Percentiles rank a stretch among this genome's conserved stretches.
Conservation (phyloP, 805 yeast species). For the Kuraishia hungarica region DNA sequence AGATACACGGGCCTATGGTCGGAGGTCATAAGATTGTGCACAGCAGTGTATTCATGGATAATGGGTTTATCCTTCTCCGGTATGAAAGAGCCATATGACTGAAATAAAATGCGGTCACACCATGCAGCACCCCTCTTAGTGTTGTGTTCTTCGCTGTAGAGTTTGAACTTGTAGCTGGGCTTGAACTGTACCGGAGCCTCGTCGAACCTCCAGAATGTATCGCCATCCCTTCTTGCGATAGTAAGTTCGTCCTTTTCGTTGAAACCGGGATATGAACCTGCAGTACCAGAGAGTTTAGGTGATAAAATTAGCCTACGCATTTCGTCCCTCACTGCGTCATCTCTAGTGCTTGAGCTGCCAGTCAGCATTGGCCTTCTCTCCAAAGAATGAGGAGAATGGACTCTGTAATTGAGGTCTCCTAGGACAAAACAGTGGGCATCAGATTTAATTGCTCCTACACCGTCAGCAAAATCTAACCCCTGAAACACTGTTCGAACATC, state of each 20-base stretch:
- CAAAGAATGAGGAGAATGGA: conserved; percentile 19
- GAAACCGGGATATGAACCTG: conserved; percentile 10
- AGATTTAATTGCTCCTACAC: conserved; percentile 42
- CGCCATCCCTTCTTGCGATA: conserved; percentile 28
- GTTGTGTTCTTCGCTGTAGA: conserved; percentile 39
- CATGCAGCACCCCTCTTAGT: conserved; percentile 69
- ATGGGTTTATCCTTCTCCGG: conserved; percentile 6
- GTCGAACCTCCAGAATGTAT: conserved; percentile 50
- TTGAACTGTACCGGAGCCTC: conserved; percentile 59
- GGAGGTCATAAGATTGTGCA: conserved; percentile 41
- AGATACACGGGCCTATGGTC: conserved; percentile 80
- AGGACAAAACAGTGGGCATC: conserved; percentile 55
- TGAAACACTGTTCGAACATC: conserved; percentile 43
- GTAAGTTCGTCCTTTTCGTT: conserved; percentile 40
- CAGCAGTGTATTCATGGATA: conserved; percentile 37
- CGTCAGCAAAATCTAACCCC: conserved; percentile 51
- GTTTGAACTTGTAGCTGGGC: conserved; percentile 73
- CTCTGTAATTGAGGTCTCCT: conserved; percentile 85
- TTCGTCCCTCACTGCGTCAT: conserved; percentile 11
- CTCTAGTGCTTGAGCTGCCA: neutral
- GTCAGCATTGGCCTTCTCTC: neutral
- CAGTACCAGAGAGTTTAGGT: neutral
- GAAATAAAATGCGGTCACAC: conserved; percentile 79
- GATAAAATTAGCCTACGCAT: conserved; percentile 8
- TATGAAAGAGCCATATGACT: conserved; percentile 26